These are phyloP conservation scores for Didymella lethalis DNA, from an alignment of 2,329 filamentous ascomycete species.

Conservation along the genomic window DNA sequence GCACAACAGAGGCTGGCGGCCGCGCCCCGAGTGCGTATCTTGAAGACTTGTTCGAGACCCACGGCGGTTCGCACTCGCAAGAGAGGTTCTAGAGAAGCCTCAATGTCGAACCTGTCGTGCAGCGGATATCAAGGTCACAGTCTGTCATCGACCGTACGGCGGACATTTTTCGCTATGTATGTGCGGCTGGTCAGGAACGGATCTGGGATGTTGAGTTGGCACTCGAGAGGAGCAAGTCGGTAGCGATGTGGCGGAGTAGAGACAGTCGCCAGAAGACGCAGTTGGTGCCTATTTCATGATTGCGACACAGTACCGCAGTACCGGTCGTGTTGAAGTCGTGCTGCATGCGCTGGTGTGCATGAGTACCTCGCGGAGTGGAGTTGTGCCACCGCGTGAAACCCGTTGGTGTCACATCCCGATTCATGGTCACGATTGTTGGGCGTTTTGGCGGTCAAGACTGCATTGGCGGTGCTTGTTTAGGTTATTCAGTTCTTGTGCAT, in stretches of 20 bases:
- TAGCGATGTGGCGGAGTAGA: background rate
- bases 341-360: constrained; percentile 12
- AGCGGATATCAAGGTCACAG: constrained; percentile 6
- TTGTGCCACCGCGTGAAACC: constrained; percentile 15
- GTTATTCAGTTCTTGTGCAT: constrained; percentile 14
- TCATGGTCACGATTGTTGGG: background rate
- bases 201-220: constrained; percentile 17
- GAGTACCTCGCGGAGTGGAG: background rate
- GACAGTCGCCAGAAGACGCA: background rate
- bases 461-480: background rate
- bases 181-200: constrained; percentile 4
- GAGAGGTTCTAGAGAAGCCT: constrained; percentile 44
- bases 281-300: constrained; percentile 4
- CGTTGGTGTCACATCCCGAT: background rate
- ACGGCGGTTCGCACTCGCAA: constrained; percentile 53
- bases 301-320: background rate
- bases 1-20: constrained; percentile 61
- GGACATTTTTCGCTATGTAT: constrained; percentile 2
- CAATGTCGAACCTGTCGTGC: constrained; percentile 15
- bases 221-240: constrained; percentile 4
- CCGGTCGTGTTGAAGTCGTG: constrained; percentile 8
- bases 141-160: constrained; percentile 5
- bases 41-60: constrained; percentile 86
- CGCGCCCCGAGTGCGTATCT: constrained; percentile 88
- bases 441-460: background rate